Percentiles rank a stretch among this genome's conserved stretches.
Evolutionary conservation across 176 grass and related monocot species (phyloP).

Genomic region (Oryza australiensis): DNA sequence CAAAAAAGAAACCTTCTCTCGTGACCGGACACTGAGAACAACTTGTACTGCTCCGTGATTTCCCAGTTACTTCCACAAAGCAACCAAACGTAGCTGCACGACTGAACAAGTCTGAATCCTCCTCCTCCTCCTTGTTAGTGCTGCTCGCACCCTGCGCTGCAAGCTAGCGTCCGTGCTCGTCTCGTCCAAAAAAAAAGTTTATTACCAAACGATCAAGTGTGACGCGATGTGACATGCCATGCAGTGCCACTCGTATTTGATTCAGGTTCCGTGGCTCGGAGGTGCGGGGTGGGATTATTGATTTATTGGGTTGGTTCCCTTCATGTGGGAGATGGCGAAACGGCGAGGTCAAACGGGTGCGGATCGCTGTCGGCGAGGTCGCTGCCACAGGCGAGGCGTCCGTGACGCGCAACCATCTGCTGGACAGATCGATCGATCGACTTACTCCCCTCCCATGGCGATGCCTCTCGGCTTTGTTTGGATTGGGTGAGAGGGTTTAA

Average conservation of each 20-base stretch:
- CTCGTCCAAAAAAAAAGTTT: neutral
- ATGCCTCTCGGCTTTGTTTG: conserved; percentile 35
- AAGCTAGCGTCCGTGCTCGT: neutral
- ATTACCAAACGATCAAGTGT: neutral
- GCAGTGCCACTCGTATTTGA: neutral
- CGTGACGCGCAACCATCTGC: conserved; percentile 56
- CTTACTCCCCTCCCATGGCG: neutral
- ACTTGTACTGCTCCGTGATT: conserved; percentile 27
- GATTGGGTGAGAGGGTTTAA: conserved; percentile 1
- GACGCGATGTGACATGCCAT: conserved; percentile 14
- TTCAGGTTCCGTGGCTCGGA: neutral
- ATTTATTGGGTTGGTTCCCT: neutral
- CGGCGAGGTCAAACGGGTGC: conserved; percentile 31
- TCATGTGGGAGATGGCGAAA: conserved; percentile 25
- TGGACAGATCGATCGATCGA: neutral
- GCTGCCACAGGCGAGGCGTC: conserved; percentile 38
- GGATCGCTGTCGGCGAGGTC: conserved; percentile 39
- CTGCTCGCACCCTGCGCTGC: neutral
- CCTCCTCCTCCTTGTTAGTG: neutral
- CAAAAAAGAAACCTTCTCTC: neutral
- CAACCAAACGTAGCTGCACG: no score
- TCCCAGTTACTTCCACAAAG: conserved; percentile 37
- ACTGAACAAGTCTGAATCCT: neutral
- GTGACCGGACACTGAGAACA: neutral
- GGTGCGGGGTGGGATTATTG: neutral